Base-by-base conservation (phyloP, 2,329 filamentous ascomycete genomes). In the Sporothrix luriei region DNA sequence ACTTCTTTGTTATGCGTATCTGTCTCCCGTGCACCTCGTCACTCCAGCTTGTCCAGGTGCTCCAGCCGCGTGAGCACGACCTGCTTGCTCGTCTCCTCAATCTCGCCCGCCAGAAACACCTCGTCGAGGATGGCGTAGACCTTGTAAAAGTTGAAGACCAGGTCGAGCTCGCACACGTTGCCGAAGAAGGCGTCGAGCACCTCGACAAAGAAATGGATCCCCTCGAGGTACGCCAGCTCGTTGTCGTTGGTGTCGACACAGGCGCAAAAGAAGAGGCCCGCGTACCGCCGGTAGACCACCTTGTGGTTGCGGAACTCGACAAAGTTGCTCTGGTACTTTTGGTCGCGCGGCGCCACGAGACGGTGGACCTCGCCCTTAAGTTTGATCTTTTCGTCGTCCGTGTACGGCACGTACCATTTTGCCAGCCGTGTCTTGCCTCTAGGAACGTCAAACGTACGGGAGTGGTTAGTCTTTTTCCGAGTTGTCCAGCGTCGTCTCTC, bases 251-350 rank as follows among this genome's bases (percentile, higher is more conserved):
- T 96, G 82, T 99, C 95, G 78, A 99, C 95, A 81, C 95, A 98
- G 68, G 94, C 96, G 84, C 95, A 99, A 84, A 99, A 99, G 87
- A 99, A 99, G 71, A 99, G 88, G 0, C 95, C 95, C 0, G 95
- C 95, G 82, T 99, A 99, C 73, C 95, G 91, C 57, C 96, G 91
- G 84, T 99, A 99, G 68, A 99, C 93, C 76, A 99, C 91, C 84
- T 97, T 98, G 79, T 94, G 93, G 82, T 93, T 92, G 74, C 92
- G 91, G 83, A 91, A 90, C 82, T 99, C 95, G 85, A 99, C 95
- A 78, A 99, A 99, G 84, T 99, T 99, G 82, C 93, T 97, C 80
- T 99, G 95, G 84, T 99, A 97, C 79, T 99, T 99, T 79, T 99
- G 95, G 82, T 99, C 95, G 78, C 95, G 92, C 7, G 95, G 95